Conservation (phyloP, 2,329 filamentous ascomycete species). For the Purpureocillium takamizusanense region DNA sequence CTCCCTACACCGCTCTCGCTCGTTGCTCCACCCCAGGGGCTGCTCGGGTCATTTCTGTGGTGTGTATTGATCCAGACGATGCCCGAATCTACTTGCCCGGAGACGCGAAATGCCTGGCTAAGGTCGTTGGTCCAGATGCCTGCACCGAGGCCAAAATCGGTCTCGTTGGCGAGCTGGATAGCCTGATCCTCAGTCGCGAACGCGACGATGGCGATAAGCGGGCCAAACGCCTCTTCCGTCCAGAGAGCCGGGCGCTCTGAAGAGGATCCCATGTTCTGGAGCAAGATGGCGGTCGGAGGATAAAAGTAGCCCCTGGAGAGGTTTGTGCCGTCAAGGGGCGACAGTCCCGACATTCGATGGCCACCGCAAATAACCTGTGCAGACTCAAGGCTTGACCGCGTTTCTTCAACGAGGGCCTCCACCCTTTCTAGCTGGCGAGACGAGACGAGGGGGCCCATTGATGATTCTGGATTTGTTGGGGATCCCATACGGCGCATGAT, state of each 20-base stretch:
- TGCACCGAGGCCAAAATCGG: conserved; percentile 67
- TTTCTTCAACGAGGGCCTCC: conserved; percentile 58
- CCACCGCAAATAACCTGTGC: conserved; percentile 31
- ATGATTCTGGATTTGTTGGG: conserved; percentile 44
- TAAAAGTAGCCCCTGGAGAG: conserved; percentile 63
- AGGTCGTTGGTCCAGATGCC: conserved; percentile 70
- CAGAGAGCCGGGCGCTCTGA: conserved; percentile 62
- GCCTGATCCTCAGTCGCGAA: conserved; percentile 68
- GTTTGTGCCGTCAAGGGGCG: conserved; percentile 39
- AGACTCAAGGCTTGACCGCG: conserved; percentile 36
- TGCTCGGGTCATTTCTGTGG: conserved; percentile 63
- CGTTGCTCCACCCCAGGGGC: conserved; percentile 60
- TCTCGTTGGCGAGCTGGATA: conserved; percentile 62
- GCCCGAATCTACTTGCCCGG: conserved; percentile 61
- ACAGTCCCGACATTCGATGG: conserved; percentile 34
- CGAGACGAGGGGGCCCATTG: conserved; percentile 58
- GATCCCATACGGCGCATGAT: conserved; percentile 46
- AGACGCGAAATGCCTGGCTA: conserved; percentile 66
- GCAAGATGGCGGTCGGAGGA: conserved; percentile 62
- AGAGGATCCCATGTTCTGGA: conserved; percentile 41
- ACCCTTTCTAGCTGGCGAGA: conserved; percentile 56
- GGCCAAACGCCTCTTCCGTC: conserved; percentile 76
- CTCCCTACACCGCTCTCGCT: conserved; percentile 58
- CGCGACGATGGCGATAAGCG: conserved; percentile 65
- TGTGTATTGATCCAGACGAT: conserved; percentile 52